These are phyloP conservation scores for Kazachstania taianensis DNA, from an alignment of 805 yeast species.

Conservation along the genomic window DNA sequence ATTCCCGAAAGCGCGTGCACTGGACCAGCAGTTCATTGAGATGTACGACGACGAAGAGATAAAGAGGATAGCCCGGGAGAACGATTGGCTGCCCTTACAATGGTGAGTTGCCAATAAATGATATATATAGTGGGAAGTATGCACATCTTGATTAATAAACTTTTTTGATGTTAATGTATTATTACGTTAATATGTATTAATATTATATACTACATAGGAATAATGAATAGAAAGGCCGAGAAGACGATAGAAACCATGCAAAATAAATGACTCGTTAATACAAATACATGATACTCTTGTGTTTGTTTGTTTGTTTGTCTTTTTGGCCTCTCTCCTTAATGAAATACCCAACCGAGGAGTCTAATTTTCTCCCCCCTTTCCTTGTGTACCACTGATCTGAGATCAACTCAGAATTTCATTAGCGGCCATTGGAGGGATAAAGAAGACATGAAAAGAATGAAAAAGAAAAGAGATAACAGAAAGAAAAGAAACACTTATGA, in stretches of 20 bases:
- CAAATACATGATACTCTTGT: not conserved
- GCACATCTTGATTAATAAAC: no score
- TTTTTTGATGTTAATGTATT: no score
- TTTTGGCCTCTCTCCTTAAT: no score
- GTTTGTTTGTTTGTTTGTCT: not conserved
- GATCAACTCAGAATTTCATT: not conserved
- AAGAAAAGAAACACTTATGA: constrained; percentile 45
- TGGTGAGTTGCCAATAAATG: constrained; percentile 36
- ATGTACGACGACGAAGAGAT: constrained; percentile 64
- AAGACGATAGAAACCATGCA: not conserved
- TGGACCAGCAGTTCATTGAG: constrained; percentile 94
- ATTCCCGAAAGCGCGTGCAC: constrained; percentile 86
- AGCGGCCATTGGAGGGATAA: no score
- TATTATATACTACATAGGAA: no score
- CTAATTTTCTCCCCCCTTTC: no score
- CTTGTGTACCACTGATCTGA: no score
- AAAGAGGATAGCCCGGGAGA: constrained; percentile 40
- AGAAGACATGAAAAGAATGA: not conserved
- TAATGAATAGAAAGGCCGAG: not conserved
- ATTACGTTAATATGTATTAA: no score
- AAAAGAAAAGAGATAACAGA: not conserved
- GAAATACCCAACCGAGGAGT: not conserved
- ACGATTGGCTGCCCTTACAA: constrained; percentile 53
- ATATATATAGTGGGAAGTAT: not conserved
- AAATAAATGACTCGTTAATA: not conserved